Base-by-base conservation (phyloP, 177 flowering plant species). In the Vitis hybrid region DNA sequence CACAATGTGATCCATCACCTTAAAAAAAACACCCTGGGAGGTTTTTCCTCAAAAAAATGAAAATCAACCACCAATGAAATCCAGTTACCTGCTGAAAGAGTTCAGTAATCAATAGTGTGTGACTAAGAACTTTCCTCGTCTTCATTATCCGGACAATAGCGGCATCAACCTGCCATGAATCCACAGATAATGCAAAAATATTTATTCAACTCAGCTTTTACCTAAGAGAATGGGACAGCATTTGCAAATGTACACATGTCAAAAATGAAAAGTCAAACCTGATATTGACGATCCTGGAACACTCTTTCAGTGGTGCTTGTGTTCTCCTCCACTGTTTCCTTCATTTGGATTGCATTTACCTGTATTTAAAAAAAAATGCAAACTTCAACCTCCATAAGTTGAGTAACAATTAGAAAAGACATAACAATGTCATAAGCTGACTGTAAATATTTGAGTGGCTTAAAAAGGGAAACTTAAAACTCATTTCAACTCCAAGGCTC, bases 81-180 rank as follows among this genome's bases (percentile, higher is more conserved):
- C 48, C 1, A 2, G 14, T 72, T 80, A 96, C 99, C 99, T 96
- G 99, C 72, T 96, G 99, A 80, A 92, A 96, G 76, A 96, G 97
- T 68, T 96, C 99, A 15, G 99, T 96, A 71, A 96, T 96, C 80
- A 96, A 83, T n/a, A 96, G 93, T 0, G 99, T 96, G 80, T 96
- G 99, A 75, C 99, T 96, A 13, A 96, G 86, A 61, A 96, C 90
- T 82, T 96, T 96, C 76, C 99, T 85, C 0, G 99, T 96, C 86
- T 96, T 96, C 99, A 96, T 96, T 79, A 96, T 96, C 67, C 99
- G 91, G 68, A 96, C 98, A 80, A 96, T 96, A 39, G 99, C 99
- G 58, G 98, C 99, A 88, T 96, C 99, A 70, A 96, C 92, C 99
- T 96, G 81, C 63, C 68, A 62, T 19, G 34, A 0, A 70, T 30